phyloP scores from a whole-genome alignment of 805 yeast species.

The Sungouiozyma intestinalis region DNA sequence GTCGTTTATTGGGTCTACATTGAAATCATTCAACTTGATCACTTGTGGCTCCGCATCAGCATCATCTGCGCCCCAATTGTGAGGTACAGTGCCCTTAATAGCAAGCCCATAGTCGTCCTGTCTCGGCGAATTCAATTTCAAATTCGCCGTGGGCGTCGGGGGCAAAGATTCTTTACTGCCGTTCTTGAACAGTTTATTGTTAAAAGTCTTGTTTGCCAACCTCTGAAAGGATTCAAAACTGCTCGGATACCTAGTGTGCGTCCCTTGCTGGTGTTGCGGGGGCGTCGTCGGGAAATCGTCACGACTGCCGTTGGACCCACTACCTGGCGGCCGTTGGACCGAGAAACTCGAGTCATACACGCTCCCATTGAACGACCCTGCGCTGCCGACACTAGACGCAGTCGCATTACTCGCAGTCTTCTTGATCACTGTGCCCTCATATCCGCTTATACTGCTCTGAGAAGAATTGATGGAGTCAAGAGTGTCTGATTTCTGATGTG shows the following conservation, averaged over 20 bases:
- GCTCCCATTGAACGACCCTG: neutral
- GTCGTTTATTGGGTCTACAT: neutral
- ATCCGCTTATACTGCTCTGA: neutral
- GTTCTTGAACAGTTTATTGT: constrained; percentile 23
- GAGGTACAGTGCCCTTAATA: constrained; percentile 39
- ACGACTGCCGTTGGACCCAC: neutral
- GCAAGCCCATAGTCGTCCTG: constrained; percentile 19
- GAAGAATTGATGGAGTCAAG: constrained; percentile 8
- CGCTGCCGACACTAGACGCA: neutral
- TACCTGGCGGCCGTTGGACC: constrained; percentile 2
- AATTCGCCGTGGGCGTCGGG: neutral
- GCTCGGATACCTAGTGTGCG: constrained; percentile 13
- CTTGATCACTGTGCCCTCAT: neutral
- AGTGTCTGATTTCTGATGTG: constrained; percentile 30
- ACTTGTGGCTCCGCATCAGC: constrained; percentile 4
- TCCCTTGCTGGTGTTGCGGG: constrained; percentile 4
- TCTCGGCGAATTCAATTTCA: neutral
- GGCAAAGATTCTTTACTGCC: neutral
- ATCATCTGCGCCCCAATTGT: constrained; percentile 35
- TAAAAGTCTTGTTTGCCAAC: constrained; percentile 21
- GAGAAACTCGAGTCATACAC: neutral
- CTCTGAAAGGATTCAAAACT: constrained; percentile 25
- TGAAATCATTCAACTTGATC: constrained; percentile 5
- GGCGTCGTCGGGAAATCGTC: constrained; percentile 7
- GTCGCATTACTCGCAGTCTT: neutral